Percentiles rank a stretch among this genome's conserved stretches.
Evolutionary conservation across 352 stramenopile species (phyloP).

Genomic region (Globisporangium camurandrum): DNA sequence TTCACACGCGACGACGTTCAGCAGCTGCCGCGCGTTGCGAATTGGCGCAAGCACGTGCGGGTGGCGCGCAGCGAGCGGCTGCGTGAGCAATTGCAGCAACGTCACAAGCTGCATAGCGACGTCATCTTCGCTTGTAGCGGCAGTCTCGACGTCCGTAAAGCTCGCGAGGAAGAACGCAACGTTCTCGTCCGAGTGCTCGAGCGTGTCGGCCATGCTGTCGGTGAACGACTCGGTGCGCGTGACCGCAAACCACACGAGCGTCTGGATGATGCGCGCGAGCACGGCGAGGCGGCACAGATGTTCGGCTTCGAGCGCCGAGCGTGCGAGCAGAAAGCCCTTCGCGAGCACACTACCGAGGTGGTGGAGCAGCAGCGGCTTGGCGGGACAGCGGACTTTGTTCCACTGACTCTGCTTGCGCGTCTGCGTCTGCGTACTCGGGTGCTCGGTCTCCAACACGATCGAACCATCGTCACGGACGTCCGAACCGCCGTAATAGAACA

Average conservation of each 20-base stretch:
- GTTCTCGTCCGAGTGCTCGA: slow-evolving; percentile 46
- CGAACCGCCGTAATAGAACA: slow-evolving; percentile 69
- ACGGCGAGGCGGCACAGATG: slow-evolving; percentile 57
- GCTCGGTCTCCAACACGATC: slow-evolving; percentile 63
- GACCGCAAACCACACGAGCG: slow-evolving; percentile 66
- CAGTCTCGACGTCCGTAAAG: slow-evolving; percentile 17
- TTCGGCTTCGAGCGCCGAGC: slow-evolving; percentile 44
- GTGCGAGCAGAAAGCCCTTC: slow-evolving; percentile 58
- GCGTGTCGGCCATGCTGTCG: slow-evolving; percentile 48
- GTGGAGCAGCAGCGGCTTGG: slow-evolving; percentile 63
- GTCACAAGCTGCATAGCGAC: slow-evolving; percentile 21
- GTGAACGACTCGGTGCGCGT: slow-evolving; percentile 52
- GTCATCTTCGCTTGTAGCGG: slow-evolving; percentile 16
- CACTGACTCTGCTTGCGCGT: slow-evolving; percentile 84
- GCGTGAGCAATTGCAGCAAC: slow-evolving; percentile 20
- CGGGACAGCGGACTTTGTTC: slow-evolving; percentile 70
- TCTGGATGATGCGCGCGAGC: slow-evolving; percentile 65
- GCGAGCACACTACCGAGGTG: slow-evolving; percentile 71
- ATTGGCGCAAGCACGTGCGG: slow-evolving; percentile 16
- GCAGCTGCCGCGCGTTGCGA: slow-evolving; percentile 32
- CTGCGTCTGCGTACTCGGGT: slow-evolving; percentile 77
- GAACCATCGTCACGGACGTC: slow-evolving; percentile 60
- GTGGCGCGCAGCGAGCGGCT: slow-evolving; percentile 25
- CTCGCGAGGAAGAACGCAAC: slow-evolving; percentile 44
- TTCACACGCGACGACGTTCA: slow-evolving; percentile 74